phyloP scores from a whole-genome alignment of 441 rosid genomes.

The Oxalis stricta region DNA sequence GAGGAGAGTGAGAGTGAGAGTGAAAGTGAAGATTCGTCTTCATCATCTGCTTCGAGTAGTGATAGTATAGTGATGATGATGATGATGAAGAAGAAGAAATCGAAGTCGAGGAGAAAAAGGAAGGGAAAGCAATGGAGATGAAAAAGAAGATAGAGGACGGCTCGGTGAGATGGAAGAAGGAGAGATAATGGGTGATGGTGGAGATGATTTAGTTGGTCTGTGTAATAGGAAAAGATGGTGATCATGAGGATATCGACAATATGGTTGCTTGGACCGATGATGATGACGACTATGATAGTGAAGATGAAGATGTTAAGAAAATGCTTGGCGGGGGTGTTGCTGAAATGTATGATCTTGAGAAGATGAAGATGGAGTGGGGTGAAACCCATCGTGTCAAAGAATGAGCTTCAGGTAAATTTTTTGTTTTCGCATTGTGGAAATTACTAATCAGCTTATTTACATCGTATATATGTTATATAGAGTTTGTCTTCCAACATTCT shows the following conservation, averaged over 20 bases:
- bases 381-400: conserved; percentile 71
- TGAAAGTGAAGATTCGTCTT: conserved; percentile 28
- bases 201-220: conserved; percentile 15
- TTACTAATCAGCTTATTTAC: too few species aligned
- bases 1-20: conserved; percentile 26
- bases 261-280: conserved; percentile 14
- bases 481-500: too few species aligned
- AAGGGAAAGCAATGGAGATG: conserved; percentile 10
- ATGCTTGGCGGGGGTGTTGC: conserved; percentile 37
- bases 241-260: conserved; percentile 18
- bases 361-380: conserved; percentile 26
- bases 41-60: conserved; percentile 22
- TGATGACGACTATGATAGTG: conserved; percentile 21
- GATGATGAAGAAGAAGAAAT: conserved; percentile 13
- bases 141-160: conserved; percentile 14
- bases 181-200: conserved; percentile 43
- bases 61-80: conserved; percentile 12
- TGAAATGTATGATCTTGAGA: conserved; percentile 22
- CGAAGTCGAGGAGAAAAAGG: conserved; percentile 13
- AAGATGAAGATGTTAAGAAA: conserved; percentile 18
- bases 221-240: conserved; percentile 17
- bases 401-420: conserved; percentile 62
- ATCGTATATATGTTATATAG: too few species aligned
- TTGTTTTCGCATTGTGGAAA: too few species aligned
- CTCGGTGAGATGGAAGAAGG: conserved; percentile 71